Base-by-base conservation (phyloP, 352 stramenopile genomes). In the Pythium aquatile region DNA sequence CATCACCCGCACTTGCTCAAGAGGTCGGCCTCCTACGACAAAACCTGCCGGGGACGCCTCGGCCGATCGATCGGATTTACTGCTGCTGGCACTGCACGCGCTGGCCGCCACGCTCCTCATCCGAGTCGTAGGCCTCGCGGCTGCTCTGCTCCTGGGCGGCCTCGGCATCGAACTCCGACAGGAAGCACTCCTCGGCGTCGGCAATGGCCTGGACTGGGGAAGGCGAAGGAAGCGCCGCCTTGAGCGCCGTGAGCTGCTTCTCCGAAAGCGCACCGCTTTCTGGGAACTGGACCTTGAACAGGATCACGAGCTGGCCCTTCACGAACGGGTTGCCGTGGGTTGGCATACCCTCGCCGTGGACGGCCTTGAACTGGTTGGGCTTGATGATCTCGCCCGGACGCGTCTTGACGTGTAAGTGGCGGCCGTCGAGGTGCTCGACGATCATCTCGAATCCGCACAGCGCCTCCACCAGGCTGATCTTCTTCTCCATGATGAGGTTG, bases 301-400 rank as follows among this genome's bases (percentile, higher is more conserved):
- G 71, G 63, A 99, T 96, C 46, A 99, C 99, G 26, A 99, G 81
- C 66, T 98, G 92, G n/a, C 98, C 98, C 78, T 98, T 97, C 24
- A 98, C 92, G 71, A 99, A 99, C 29, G 96, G 96, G 78, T 99
- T 99, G 54, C 97, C 96, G 72, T 97, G 88, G 26, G 94, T 96
- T 17, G 97, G 97, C 98, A 99, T 99, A 53, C 98, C 98, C 70
- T 99, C 97, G 66, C 94, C 90, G 51, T 94, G 81, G 35, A 99
- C 86, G 20, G 94, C 81, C 78, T 98, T 98, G 65, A 98, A 91
- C 77, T 89, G 79, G 74, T 96, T 93, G 42, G 86, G 88, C 79
- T 94, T 93, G 65, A 98, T 98, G 63, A 98, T 86, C 79, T 98
- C 90, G 61, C 93, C 94, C 28, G 94, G 90, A 47, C 79, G 78